Evolutionary conservation across 257 asterid species (phyloP), one percentile per base, ranked within the genome.

Genomic region (Agastache rugosa): DNA sequence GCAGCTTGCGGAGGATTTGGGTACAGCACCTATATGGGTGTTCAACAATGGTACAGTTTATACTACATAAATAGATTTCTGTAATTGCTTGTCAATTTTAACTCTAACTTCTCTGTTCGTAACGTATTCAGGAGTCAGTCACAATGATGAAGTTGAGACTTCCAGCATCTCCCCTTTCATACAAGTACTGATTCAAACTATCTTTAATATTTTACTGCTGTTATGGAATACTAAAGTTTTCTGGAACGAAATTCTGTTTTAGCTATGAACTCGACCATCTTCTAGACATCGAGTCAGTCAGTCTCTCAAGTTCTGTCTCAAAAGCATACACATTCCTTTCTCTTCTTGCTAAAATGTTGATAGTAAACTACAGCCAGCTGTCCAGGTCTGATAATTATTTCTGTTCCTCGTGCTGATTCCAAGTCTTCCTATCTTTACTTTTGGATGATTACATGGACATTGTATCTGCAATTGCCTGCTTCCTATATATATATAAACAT

Each of bases 1-100:
- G 81, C 93, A 95, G 99, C 99, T 95, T 66, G 96, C 98, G 0
- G 98, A 95, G 83, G 98, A 95, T 88, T 86, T 95, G 79, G 99
- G 87, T 41, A 79, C 98, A 63, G 31, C 76, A 71, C 99, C 98
- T 25, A 78, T 95, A 55, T 92, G 99, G 99, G 99, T 92, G 47
- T 95, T 95, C 84, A 95, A 95, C 86, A 95, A 95, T 29, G 99
- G 99, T 92, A 90, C 61, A 39, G 22, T 59, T 62, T n/a, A 8
- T 50, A 41, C 66, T 70, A 47, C 53, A 41, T 76, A 20, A n/a
- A 41, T 59, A 23, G 37, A 65, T 78, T 53, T 34, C 34, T 37
- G 29, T 31, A 35, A 62, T 37, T 53, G 7, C 27, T 23, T 61
- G 42, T 58, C 34, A 31, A 16, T 51, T 74, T 78, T 42, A 61